A percentile compares a stretch with the other conserved stretches of the same genome.
phyloP scores from a whole-genome alignment of 305 asterid genomes.

The Solanum hybrid region DNA sequence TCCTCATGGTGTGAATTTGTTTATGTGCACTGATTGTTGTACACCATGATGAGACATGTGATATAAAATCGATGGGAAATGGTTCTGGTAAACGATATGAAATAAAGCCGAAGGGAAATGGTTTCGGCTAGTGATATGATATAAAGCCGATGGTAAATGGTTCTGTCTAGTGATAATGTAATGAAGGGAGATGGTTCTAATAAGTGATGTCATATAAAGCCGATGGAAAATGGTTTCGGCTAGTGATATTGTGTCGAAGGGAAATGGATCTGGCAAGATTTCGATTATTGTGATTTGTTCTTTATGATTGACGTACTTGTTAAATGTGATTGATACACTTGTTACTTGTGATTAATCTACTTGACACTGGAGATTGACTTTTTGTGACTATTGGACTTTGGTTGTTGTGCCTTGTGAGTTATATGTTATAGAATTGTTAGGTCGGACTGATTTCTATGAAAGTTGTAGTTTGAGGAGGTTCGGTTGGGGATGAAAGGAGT shows the following conservation, averaged over 20 bases:
- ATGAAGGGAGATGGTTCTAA: background rate
- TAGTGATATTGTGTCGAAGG: background rate
- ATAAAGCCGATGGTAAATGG: background rate
- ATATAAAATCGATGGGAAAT: no score
- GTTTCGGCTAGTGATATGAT: no score
- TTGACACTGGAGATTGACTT: background rate
- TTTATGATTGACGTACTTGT: background rate
- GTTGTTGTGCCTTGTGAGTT: background rate
- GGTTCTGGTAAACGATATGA: background rate
- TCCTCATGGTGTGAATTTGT: background rate
- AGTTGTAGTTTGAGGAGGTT: background rate
- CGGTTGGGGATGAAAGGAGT: background rate
- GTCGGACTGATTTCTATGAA: background rate
- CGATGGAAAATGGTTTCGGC: background rate
- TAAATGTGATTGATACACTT: background rate
- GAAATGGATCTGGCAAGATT: background rate
- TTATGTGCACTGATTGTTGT: background rate
- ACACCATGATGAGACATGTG: background rate
- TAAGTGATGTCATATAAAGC: background rate
- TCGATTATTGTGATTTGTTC: background rate
- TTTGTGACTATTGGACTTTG: background rate
- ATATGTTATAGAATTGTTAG: background rate
- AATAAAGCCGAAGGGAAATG: background rate
- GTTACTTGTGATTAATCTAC: background rate
- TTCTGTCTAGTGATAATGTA: background rate